A percentile compares a stretch with the other conserved stretches of the same genome.
Conservation (phyloP, 768 basidiomycete genomes). For the Botryobasidium botryosum region DNA sequence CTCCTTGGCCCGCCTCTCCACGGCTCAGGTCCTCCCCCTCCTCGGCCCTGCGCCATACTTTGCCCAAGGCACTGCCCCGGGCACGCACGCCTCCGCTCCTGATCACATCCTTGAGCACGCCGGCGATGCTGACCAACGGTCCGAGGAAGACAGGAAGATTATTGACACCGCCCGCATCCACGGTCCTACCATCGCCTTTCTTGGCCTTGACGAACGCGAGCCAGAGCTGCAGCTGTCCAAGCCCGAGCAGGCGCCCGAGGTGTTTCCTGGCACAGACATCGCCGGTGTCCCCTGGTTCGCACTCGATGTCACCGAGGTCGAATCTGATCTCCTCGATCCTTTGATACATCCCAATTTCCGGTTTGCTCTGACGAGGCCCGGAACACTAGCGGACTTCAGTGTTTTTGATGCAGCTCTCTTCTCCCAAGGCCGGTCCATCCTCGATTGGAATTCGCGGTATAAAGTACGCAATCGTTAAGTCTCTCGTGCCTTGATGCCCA, state of each 20-base stretch:
- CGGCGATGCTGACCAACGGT: background rate
- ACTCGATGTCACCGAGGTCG: conserved; percentile 45
- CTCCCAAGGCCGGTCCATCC: conserved; percentile 59
- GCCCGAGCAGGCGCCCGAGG: conserved; percentile 25
- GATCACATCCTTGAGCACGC: conserved; percentile 1
- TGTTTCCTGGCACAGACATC: no score
- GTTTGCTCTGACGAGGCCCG: conserved; percentile 54
- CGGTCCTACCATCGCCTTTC: conserved; percentile 51
- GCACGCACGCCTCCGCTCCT: conserved; percentile 15
- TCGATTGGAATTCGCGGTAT: conserved; percentile 89
- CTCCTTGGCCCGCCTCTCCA: conserved; percentile 36
- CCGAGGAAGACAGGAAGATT: conserved; percentile 12
- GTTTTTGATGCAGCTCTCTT: conserved; percentile 56
- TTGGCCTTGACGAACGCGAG: conserved; percentile 54
- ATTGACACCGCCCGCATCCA: conserved; percentile 43
- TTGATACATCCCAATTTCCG: conserved; percentile 19
- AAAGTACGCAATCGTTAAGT: conserved; percentile 31
- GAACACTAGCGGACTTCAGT: conserved; percentile 37
- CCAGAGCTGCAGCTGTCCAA: conserved; percentile 28
- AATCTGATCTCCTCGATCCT: conserved; percentile 11
- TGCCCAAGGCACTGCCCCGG: conserved; percentile 41
- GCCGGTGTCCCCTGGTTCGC: conserved; percentile 79
- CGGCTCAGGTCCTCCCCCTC: conserved; percentile 41
- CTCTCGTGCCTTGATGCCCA: background rate
- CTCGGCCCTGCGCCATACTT: conserved; percentile 56